A percentile compares a stretch with the other conserved stretches of the same genome.
phyloP scores from a whole-genome alignment of 148 eudicot species.

The Mesembryanthemum crystallinum region DNA sequence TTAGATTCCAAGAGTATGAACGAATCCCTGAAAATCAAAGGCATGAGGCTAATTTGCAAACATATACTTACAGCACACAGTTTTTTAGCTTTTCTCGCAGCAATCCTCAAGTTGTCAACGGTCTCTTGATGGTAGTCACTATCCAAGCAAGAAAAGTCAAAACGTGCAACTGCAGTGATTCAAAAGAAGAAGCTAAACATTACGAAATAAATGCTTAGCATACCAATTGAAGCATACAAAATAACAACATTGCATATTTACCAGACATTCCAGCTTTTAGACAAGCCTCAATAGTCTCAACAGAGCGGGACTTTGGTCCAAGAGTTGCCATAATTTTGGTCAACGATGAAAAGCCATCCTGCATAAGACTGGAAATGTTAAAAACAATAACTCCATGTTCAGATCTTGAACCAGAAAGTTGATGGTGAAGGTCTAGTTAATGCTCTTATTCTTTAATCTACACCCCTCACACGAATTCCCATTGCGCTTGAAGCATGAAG shows the following conservation, averaged over 20 bases:
- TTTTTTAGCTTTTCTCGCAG: constrained; percentile 40
- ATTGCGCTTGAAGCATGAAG: too few relatives aligned
- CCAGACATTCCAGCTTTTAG: constrained; percentile 66
- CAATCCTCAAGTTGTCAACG: constrained; percentile 47
- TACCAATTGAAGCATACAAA: background rate
- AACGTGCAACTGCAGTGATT: constrained; percentile 49
- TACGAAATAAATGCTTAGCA: background rate
- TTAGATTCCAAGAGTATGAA: background rate
- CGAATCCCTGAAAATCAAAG: background rate
- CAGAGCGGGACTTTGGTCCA: constrained; percentile 54
- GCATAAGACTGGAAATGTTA: constrained; percentile 3
- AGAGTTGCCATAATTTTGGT: constrained; percentile 63
- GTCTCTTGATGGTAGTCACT: constrained; percentile 59
- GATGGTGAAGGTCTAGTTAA: too few relatives aligned
- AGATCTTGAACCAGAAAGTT: too few relatives aligned
- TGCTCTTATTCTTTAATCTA: too few relatives aligned
- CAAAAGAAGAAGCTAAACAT: background rate
- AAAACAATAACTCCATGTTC: background rate
- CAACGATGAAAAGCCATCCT: constrained; percentile 43
- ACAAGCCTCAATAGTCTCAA: constrained; percentile 54
- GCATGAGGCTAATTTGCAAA: background rate
- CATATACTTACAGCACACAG: constrained; percentile 53
- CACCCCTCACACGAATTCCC: too few relatives aligned
- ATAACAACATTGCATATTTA: constrained; percentile 5
- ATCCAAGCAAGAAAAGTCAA: constrained; percentile 61